These are phyloP conservation scores for Rhododendron molle DNA, from an alignment of 148 eudicot genomes.

Conservation along the genomic window DNA sequence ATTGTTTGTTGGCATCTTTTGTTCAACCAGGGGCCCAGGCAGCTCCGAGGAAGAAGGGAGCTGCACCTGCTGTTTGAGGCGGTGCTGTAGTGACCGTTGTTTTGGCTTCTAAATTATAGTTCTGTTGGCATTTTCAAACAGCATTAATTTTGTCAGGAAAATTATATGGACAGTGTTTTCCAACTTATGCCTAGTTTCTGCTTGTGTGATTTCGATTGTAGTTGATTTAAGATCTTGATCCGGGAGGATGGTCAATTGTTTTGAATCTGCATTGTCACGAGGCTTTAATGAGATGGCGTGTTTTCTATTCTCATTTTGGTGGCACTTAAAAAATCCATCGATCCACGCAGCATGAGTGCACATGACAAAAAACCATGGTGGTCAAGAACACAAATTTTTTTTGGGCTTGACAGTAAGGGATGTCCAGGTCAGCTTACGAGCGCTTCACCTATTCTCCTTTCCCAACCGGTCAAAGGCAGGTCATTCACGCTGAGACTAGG, in stretches of 20 bases:
- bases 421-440: too few relatives aligned
- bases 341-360: too few relatives aligned
- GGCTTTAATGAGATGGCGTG: background rate
- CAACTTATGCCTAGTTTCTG: background rate
- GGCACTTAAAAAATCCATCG: background rate
- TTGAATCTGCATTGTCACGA: background rate
- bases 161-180: constrained; percentile 5
- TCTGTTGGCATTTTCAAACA: background rate
- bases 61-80: constrained; percentile 24
- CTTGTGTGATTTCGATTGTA: background rate
- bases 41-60: constrained; percentile 36
- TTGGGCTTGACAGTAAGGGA: too few relatives aligned
- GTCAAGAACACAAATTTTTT: too few relatives aligned
- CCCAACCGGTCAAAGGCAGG: too few relatives aligned
- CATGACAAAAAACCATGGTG: too few relatives aligned
- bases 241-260: background rate
- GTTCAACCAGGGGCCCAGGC: constrained; percentile 28
- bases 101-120: background rate
- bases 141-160: background rate
- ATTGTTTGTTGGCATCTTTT: background rate
- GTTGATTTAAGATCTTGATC: background rate
- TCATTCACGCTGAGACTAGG: too few relatives aligned
- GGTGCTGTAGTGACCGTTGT: background rate
- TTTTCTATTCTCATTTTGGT: background rate
- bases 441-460: too few relatives aligned